Evolutionary conservation across 495 filamentous ascomycete species (phyloP).

Genomic region (Daldinia caldariorum): DNA sequence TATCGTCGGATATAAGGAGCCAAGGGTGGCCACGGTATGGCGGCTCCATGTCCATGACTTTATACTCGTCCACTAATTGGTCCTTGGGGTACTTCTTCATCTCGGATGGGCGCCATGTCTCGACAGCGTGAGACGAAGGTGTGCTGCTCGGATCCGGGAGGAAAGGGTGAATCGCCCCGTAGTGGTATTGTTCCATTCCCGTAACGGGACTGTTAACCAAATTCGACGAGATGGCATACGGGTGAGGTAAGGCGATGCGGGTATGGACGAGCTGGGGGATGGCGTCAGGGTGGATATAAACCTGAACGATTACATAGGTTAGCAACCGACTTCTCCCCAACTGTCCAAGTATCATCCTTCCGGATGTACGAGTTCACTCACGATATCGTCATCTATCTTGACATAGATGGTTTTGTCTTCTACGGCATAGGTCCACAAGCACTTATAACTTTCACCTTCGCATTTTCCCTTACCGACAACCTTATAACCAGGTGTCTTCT

Average conservation of each 20-base stretch:
- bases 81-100: conserved; percentile 36
- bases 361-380: conserved; percentile 32
- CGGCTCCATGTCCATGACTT: conserved; percentile 42
- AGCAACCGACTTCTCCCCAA: conserved; percentile 10
- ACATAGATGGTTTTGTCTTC: conserved; percentile 60
- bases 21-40: conserved; percentile 56
- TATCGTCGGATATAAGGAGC: conserved; percentile 54
- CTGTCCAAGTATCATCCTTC: neutral
- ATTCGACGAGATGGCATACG: conserved; percentile 62
- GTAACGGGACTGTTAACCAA: conserved; percentile 61
- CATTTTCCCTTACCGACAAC: conserved; percentile 43
- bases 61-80: conserved; percentile 39
- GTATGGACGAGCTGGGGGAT: conserved; percentile 65
- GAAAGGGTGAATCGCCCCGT: conserved; percentile 59
- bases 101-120: conserved; percentile 44
- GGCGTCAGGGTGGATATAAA: conserved; percentile 63
- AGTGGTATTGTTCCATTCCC: conserved; percentile 59
- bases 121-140: conserved; percentile 31
- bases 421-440: conserved; percentile 48
- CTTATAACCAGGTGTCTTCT: conserved; percentile 42
- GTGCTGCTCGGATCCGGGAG: conserved; percentile 51
- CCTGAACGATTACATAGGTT: conserved; percentile 24
- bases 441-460: conserved; percentile 47
- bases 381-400: conserved; percentile 66
- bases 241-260: conserved; percentile 58